A percentile compares a stretch with the other conserved stretches of the same genome.
phyloP scores from a whole-genome alignment of 495 filamentous ascomycete genomes.

The Aspergillus haitiensis region DNA sequence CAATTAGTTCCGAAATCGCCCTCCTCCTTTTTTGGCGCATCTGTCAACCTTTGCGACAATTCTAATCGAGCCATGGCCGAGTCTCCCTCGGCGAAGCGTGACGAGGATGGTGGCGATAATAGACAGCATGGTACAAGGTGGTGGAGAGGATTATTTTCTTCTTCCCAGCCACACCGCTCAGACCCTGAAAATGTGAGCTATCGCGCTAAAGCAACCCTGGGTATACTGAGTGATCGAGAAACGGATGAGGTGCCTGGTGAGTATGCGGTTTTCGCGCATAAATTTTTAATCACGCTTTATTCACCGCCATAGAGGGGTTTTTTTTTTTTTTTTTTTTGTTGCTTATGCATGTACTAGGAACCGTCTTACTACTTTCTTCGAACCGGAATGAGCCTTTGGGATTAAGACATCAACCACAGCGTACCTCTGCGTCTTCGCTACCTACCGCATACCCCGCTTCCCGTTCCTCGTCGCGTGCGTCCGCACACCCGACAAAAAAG shows the following conservation, averaged over 20 bases:
- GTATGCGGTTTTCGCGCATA: conserved; percentile 22
- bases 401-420: conserved; percentile 69
- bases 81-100: background rate
- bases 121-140: conserved; percentile 2
- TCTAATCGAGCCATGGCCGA: too few relatives aligned
- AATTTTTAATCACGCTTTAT: background rate
- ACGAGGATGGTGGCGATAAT: conserved; percentile 1
- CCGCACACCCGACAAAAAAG: conserved; percentile 61
- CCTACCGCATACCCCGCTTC: conserved; percentile 56
- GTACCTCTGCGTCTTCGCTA: conserved; percentile 75
- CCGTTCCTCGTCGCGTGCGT: conserved; percentile 35
- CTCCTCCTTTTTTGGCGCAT: background rate
- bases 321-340: too few relatives aligned
- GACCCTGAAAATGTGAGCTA: conserved; percentile 26
- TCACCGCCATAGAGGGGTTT: too few relatives aligned
- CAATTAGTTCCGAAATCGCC: background rate
- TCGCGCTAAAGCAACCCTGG: conserved; percentile 69
- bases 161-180: background rate
- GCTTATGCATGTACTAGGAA: conserved; percentile 54
- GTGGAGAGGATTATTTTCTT: conserved; percentile 12
- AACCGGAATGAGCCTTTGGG: conserved; percentile 82
- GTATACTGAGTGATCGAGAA: conserved; percentile 76
- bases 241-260: conserved; percentile 92
- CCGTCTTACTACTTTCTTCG: conserved; percentile 72
- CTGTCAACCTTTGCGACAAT: background rate